A percentile compares a stretch with the other conserved stretches of the same genome.
Conservation (phyloP, 768 basidiomycete genomes). For the Strobilomyces confusus region DNA sequence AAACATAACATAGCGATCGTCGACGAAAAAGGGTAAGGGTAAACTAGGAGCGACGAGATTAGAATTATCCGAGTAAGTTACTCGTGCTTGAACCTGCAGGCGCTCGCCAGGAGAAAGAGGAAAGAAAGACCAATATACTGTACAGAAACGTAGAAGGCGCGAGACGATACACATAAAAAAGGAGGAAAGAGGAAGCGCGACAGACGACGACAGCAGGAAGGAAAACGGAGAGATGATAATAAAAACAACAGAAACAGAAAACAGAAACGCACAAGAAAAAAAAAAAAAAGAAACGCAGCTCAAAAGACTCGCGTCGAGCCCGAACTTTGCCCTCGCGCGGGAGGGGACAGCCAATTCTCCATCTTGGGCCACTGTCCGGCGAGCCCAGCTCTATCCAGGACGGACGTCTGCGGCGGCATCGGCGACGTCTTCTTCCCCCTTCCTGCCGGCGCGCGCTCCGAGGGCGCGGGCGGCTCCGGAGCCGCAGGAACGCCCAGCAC, state of each 20-base stretch:
- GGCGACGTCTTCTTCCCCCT: conserved; percentile 20
- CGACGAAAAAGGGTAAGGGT: neutral
- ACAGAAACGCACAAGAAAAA: neutral
- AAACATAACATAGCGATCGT: conserved; percentile 14
- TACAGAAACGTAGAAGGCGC: conserved; percentile 21
- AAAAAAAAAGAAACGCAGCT: conserved; percentile 5
- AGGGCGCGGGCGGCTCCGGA: neutral
- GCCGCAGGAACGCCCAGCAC: no score
- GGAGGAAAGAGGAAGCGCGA: neutral
- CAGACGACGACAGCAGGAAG: neutral
- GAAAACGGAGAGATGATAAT: neutral
- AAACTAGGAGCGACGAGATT: conserved; percentile 20
- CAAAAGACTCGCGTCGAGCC: conserved; percentile 30
- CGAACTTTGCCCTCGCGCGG: conserved; percentile 29
- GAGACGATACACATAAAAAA: neutral
- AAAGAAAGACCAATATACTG: conserved; percentile 12
- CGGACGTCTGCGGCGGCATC: conserved; percentile 21
- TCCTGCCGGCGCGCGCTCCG: conserved; percentile 2
- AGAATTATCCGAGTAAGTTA: conserved; percentile 33
- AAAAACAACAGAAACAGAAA: neutral
- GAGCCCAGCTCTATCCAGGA: conserved; percentile 26
- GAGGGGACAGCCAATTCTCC: conserved; percentile 31
- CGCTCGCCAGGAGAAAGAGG: conserved; percentile 8
- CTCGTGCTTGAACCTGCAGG: conserved; percentile 29
- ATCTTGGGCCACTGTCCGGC: conserved; percentile 33